Conservation (phyloP, 1,284 basidiomycete genomes). For the Sporisorium scitamineum region DNA sequence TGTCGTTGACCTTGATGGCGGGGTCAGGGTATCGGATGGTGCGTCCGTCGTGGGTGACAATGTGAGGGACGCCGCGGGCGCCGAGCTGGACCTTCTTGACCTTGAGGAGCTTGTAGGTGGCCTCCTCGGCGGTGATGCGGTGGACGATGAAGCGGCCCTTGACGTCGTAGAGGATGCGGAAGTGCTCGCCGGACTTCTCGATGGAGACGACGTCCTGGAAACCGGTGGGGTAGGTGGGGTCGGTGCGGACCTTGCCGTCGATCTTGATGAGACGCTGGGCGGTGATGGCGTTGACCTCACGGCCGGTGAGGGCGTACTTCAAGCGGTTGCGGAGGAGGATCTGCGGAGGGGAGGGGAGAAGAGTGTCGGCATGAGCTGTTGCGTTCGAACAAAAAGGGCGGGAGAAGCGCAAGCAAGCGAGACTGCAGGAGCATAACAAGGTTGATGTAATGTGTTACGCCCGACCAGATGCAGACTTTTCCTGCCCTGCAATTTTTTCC, state of each 20-base stretch:
- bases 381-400: background rate
- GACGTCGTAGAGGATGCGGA: slow-evolving; percentile 98
- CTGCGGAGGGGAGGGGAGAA: slow-evolving; percentile 15
- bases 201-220: slow-evolving; percentile 98
- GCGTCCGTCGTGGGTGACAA: slow-evolving; percentile 99
- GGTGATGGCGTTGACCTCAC: slow-evolving; percentile 94
- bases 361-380: slow-evolving; percentile 11
- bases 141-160: slow-evolving; percentile 99
- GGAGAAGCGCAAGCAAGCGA: background rate
- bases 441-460: no score
- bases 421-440: slow-evolving; percentile 8
- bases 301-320: slow-evolving; percentile 97
- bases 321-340: slow-evolving; percentile 99
- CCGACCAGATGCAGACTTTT: no score
- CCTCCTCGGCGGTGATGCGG: slow-evolving; percentile 98
- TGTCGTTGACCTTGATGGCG: slow-evolving; percentile 94
- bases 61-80: slow-evolving; percentile 91
- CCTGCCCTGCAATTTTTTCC: no score
- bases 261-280: slow-evolving; percentile 98
- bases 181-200: slow-evolving; percentile 98
- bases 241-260: slow-evolving; percentile 98
- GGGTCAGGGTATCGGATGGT: slow-evolving; percentile 99
- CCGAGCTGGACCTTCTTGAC: slow-evolving; percentile 93
- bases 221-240: slow-evolving; percentile 94
- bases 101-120: slow-evolving; percentile 97